phyloP scores from a whole-genome alignment of 306 rosid species.

The Fragaria nilgerrensis region DNA sequence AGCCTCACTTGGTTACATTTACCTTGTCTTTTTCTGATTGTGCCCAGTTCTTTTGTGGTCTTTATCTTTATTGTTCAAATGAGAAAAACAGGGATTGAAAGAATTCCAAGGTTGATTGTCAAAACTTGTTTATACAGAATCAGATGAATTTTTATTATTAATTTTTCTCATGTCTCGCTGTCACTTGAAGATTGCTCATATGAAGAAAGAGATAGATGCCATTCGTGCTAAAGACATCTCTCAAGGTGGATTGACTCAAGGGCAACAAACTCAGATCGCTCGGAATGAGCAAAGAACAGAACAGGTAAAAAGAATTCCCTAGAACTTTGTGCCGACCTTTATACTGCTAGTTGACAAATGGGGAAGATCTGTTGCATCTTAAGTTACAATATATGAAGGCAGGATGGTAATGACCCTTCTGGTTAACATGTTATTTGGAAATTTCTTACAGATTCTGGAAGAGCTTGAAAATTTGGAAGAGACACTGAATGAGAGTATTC shows the following conservation, averaged over 20 bases:
- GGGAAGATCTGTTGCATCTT: background rate
- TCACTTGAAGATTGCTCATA: slow-evolving; percentile 66
- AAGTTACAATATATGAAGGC: background rate
- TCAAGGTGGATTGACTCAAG: slow-evolving; percentile 98
- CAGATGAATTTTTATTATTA: background rate
- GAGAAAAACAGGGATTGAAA: background rate
- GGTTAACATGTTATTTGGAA: background rate
- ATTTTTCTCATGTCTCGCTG: slow-evolving; percentile 9
- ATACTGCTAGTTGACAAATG: background rate
- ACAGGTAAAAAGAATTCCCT: slow-evolving; percentile 44
- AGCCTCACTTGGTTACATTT: background rate
- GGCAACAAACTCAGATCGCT: slow-evolving; percentile 96
- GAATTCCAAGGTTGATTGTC: background rate
- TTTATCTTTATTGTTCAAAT: background rate
- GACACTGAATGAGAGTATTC: slow-evolving; percentile 89
- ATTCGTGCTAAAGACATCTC: slow-evolving; percentile 92
- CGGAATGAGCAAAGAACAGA: slow-evolving; percentile 90
- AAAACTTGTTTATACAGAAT: background rate
- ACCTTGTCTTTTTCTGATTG: background rate
- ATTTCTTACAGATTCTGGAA: slow-evolving; percentile 59
- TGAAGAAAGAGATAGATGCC: slow-evolving; percentile 95
- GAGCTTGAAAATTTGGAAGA: slow-evolving; percentile 98
- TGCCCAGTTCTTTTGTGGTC: background rate
- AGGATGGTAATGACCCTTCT: background rate
- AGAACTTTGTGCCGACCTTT: background rate